phyloP scores from a whole-genome alignment of 2,329 filamentous ascomycete genomes.

The Xylaria polymorpha region DNA sequence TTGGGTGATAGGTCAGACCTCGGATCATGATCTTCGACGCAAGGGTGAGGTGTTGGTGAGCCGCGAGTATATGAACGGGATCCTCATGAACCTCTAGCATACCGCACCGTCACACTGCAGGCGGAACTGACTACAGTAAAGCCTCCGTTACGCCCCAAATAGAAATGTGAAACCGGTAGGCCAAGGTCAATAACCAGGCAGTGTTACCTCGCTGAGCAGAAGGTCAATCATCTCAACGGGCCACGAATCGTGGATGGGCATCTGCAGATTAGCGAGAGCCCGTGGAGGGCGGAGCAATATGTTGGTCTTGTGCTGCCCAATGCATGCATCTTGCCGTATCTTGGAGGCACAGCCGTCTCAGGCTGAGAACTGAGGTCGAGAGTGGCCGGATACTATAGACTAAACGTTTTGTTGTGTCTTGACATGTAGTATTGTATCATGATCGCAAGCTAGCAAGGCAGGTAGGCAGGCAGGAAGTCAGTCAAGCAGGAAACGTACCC shows the following conservation, averaged over 20 bases:
- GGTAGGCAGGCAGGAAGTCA: not conserved
- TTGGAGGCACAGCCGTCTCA: conserved; percentile 16
- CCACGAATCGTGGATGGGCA: conserved; percentile 11
- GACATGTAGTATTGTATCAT: not conserved
- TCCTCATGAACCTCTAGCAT: conserved; percentile 11
- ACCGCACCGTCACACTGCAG: conserved; percentile 25
- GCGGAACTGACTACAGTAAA: conserved; percentile 20
- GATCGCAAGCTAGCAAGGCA: not conserved
- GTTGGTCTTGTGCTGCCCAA: conserved; percentile 20
- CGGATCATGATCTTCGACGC: conserved; percentile 19
- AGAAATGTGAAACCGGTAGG: conserved; percentile 12
- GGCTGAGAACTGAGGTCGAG: conserved; percentile 12
- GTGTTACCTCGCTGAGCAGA: conserved; percentile 19
- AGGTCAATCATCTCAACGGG: conserved; percentile 2
- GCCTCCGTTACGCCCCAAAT: conserved; percentile 9
- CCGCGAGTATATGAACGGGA: conserved; percentile 17
- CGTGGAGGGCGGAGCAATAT: conserved; percentile 19
- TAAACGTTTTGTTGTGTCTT: conserved; percentile 12
- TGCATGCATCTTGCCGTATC: conserved; percentile 30
- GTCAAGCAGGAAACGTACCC: not conserved
- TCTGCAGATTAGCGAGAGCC: conserved; percentile 20
- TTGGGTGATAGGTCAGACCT: conserved; percentile 19
- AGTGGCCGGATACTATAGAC: conserved; percentile 10
- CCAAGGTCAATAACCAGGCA: conserved; percentile 2
- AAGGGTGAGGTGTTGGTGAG: conserved; percentile 10